Conservation (phyloP, 225 moss, liverwort and hornwort genomes). For the Pseudisothecium myosuroides region DNA sequence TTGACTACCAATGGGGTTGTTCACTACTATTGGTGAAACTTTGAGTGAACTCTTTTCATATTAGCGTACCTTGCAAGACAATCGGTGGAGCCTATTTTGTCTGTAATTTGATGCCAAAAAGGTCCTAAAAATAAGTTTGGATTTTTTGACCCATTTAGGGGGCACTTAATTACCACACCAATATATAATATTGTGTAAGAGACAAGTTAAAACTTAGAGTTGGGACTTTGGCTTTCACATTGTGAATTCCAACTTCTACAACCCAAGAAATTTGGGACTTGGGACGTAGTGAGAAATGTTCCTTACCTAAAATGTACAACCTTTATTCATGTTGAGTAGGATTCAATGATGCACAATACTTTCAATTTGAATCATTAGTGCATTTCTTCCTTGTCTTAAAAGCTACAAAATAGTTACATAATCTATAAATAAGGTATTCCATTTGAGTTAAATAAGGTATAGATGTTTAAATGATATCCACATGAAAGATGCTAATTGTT, state of each 20-base stretch:
- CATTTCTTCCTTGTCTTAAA: neutral
- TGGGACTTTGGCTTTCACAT: too few species aligned
- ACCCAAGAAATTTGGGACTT: neutral
- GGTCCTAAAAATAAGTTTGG: accelerated
- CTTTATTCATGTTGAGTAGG: neutral
- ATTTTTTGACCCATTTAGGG: accelerated
- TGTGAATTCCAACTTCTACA: neutral
- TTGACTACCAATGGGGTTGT: too few species aligned
- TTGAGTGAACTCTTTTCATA: too few species aligned
- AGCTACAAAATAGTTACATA: neutral
- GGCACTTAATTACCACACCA: accelerated
- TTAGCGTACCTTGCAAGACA: too few species aligned
- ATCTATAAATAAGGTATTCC: neutral
- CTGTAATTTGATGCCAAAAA: neutral
- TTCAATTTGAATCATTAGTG: neutral
- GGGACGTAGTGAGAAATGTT: neutral
- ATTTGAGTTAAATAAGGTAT: neutral
- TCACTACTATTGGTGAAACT: too few species aligned
- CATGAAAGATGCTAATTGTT: neutral
- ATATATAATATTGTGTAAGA: too few species aligned
- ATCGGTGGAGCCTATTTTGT: too few species aligned
- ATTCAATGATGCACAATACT: neutral
- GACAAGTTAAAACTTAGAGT: neutral
- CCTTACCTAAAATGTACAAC: neutral
- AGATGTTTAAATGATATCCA: neutral